Conservation (phyloP, 2,329 filamentous ascomycete species). For the Cladophialophora psammophila region DNA sequence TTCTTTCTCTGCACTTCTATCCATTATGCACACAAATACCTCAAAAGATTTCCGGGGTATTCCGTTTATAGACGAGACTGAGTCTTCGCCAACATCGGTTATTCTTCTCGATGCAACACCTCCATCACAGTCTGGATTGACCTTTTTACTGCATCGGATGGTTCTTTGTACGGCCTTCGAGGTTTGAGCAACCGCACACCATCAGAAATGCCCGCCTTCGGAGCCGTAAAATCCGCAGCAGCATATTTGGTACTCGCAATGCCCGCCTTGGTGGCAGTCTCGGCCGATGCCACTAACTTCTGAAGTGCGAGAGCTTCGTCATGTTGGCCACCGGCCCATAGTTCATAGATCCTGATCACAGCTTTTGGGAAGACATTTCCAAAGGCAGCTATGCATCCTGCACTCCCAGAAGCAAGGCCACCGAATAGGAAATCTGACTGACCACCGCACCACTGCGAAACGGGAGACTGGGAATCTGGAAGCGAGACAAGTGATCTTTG, state of each 20-base stretch:
- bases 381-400: conserved; percentile 65
- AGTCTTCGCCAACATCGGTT: not conserved
- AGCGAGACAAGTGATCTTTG: conserved; percentile 64
- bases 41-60: not conserved
- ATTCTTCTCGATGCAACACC: conserved; percentile 19
- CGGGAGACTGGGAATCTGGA: conserved; percentile 59
- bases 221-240: conserved; percentile 66
- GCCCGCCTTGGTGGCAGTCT: conserved; percentile 70
- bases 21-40: not conserved
- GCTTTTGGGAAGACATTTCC: conserved; percentile 65
- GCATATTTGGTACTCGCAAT: conserved; percentile 75
- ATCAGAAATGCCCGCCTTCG: conserved; percentile 64
- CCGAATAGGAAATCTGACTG: conserved; percentile 74
- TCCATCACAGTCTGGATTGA: conserved; percentile 49
- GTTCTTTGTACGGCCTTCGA: conserved; percentile 66
- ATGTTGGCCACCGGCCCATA: conserved; percentile 64
- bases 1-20: not conserved
- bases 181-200: conserved; percentile 65
- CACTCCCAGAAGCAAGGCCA: conserved; percentile 60
- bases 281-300: conserved; percentile 67
- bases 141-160: conserved; percentile 54
- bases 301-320: conserved; percentile 68
- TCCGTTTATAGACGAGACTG: not conserved
- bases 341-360: conserved; percentile 64
- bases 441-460: conserved; percentile 74